Conservation (phyloP, 2,329 filamentous ascomycete genomes). For the Aureobasidium mangrovei region DNA sequence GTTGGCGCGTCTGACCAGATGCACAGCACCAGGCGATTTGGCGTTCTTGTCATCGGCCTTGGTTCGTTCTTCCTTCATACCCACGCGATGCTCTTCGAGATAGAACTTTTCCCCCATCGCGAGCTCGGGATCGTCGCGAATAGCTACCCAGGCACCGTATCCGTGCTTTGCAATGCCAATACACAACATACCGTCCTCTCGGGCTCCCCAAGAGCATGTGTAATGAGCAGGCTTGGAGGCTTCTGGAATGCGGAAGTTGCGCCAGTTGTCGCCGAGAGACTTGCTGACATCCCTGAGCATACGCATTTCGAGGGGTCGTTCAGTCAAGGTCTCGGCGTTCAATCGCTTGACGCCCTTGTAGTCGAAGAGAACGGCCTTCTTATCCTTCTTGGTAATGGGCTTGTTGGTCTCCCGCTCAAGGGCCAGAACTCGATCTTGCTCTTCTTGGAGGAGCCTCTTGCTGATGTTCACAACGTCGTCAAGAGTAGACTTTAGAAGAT, state of each 20-base stretch:
- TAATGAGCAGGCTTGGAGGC: constrained; percentile 90
- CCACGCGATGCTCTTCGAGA: constrained; percentile 94
- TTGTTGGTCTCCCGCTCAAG: constrained; percentile 67
- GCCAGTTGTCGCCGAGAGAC: constrained; percentile 52
- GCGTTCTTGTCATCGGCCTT: constrained; percentile 62
- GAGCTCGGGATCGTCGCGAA: constrained; percentile 83
- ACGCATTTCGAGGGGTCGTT: constrained; percentile 80
- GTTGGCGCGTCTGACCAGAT: constrained; percentile 87
- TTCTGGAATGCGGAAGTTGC: constrained; percentile 76
- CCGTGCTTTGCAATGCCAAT: constrained; percentile 89
- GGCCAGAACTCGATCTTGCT: constrained; percentile 52
- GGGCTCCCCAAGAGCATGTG: constrained; percentile 81
- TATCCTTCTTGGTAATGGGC: constrained; percentile 87
- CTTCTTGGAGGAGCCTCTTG: constrained; percentile 62
- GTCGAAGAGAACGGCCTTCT: constrained; percentile 93
- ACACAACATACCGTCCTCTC: constrained; percentile 94
- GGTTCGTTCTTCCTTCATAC: constrained; percentile 87
- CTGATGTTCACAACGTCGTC: constrained; percentile 69
- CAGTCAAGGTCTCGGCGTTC: constrained; percentile 90
- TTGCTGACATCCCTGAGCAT: constrained; percentile 69
- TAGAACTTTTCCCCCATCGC: constrained; percentile 87
- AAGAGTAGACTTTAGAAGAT: constrained; percentile 68
- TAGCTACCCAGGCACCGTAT: constrained; percentile 90
- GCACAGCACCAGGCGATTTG: constrained; percentile 93
- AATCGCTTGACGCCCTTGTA: constrained; percentile 88